phyloP scores from a whole-genome alignment of 1,284 basidiomycete genomes.

The Ustilago cynodontis region DNA sequence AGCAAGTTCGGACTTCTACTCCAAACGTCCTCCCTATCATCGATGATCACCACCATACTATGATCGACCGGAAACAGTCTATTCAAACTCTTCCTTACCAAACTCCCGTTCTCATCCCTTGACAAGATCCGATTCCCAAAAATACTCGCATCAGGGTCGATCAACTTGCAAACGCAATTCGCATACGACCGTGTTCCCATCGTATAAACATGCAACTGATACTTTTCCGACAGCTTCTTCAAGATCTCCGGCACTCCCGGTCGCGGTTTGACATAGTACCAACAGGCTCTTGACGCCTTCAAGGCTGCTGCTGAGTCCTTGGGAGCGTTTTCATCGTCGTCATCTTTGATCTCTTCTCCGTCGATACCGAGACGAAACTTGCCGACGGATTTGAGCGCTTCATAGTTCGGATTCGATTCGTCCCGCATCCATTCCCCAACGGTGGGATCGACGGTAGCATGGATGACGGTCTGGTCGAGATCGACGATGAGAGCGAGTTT shows the following conservation, averaged over 20 bases:
- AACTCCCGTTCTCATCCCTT: slow-evolving; percentile 84
- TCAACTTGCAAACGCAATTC: slow-evolving; percentile 90
- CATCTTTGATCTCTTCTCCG: slow-evolving; percentile 72
- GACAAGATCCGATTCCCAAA: slow-evolving; percentile 91
- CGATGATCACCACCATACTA: slow-evolving; percentile 98
- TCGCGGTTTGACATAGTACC: slow-evolving; percentile 95
- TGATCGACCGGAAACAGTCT: slow-evolving; percentile 91
- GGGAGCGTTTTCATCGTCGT: slow-evolving; percentile 31
- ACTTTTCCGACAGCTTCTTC: slow-evolving; percentile 78
- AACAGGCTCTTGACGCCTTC: slow-evolving; percentile 75
- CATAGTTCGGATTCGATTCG: slow-evolving; percentile 86
- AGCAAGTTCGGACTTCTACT: slow-evolving; percentile 91
- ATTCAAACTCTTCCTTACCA: slow-evolving; percentile 90
- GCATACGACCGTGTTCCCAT: slow-evolving; percentile 99
- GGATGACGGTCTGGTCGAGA: slow-evolving; percentile 97
- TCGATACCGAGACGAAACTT: slow-evolving; percentile 88
- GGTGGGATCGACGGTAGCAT: slow-evolving; percentile 97
- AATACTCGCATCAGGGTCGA: slow-evolving; percentile 87
- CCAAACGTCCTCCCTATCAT: slow-evolving; percentile 98
- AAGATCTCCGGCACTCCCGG: slow-evolving; percentile 89
- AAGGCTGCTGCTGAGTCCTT: slow-evolving; percentile 23
- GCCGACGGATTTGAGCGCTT: slow-evolving; percentile 84
- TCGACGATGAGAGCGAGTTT: slow-evolving; percentile 96
- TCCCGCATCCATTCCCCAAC: slow-evolving; percentile 96
- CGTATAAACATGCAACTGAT: slow-evolving; percentile 99